These are phyloP conservation scores for Aureobasidium sp. DNA, from an alignment of 2,329 filamentous ascomycete species.

Conservation along the genomic window DNA sequence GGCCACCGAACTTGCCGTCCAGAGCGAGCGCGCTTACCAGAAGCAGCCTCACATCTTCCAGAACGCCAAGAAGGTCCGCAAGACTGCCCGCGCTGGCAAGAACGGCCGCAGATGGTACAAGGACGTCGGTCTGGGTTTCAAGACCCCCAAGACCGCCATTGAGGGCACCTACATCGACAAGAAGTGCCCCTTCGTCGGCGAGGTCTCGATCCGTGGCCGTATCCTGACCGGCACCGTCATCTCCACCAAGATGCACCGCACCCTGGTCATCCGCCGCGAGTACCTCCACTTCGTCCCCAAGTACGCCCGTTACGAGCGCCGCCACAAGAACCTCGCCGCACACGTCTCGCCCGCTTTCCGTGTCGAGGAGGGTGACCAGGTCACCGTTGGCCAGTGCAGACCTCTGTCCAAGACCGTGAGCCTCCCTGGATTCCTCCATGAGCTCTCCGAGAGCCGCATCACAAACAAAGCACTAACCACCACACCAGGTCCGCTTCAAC, in stretches of 20 bases:
- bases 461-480: neutral
- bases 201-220: constrained; percentile 99
- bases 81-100: constrained; percentile 75
- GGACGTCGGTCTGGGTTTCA: constrained; percentile 98
- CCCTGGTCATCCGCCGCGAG: constrained; percentile 97
- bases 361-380: constrained; percentile 99
- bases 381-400: constrained; percentile 98
- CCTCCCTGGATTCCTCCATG: constrained; percentile 25
- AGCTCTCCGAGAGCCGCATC: too few relatives aligned
- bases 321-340: constrained; percentile 99
- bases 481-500: constrained; percentile 87
- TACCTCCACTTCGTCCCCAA: constrained; percentile 99
- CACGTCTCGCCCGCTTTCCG: constrained; percentile 99
- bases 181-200: constrained; percentile 99
- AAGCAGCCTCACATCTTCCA: constrained; percentile 99
- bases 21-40: constrained; percentile 99
- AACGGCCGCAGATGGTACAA: constrained; percentile 97
- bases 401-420: constrained; percentile 97
- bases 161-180: constrained; percentile 99
- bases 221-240: constrained; percentile 98
- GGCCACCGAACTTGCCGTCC: constrained; percentile 98
- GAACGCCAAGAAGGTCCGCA: constrained; percentile 88
- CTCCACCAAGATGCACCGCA: constrained; percentile 99
- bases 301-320: constrained; percentile 99
- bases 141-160: constrained; percentile 97